phyloP scores from a whole-genome alignment of 2,329 filamentous ascomycete genomes.

The Parascedosporium putredinis region DNA sequence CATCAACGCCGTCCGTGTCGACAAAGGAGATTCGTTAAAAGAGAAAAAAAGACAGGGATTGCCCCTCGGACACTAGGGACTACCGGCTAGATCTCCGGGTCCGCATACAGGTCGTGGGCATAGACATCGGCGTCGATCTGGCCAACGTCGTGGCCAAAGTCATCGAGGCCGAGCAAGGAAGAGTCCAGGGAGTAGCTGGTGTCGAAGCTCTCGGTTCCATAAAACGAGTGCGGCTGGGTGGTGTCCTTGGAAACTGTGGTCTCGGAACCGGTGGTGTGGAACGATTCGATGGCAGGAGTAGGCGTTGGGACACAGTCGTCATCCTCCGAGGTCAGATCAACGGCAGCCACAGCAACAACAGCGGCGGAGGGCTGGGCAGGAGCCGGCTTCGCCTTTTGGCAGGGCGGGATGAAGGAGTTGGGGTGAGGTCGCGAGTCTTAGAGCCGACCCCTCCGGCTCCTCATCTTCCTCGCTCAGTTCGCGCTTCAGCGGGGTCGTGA shows the following conservation, averaged over 20 bases:
- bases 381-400: neutral
- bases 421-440: constrained; percentile 6
- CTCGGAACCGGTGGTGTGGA: neutral
- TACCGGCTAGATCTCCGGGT: neutral
- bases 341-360: neutral
- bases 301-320: neutral
- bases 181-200: neutral
- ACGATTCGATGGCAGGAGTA: neutral
- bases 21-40: neutral
- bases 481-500: constrained; percentile 16
- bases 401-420: constrained; percentile 1
- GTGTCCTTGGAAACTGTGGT: neutral
- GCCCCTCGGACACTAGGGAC: no score
- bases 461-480: constrained; percentile 16
- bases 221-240: constrained; percentile 3
- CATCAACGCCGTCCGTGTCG: neutral
- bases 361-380: neutral
- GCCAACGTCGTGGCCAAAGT: neutral
- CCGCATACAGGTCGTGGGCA: neutral
- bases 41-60: no score
- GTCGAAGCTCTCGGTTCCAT: neutral
- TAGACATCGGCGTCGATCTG: neutral
- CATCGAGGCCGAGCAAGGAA: neutral
- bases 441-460: constrained; percentile 17
- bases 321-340: constrained; percentile 5